Evolutionary conservation across 1,284 basidiomycete species (phyloP).

Genomic region (Trametes pubescens): DNA sequence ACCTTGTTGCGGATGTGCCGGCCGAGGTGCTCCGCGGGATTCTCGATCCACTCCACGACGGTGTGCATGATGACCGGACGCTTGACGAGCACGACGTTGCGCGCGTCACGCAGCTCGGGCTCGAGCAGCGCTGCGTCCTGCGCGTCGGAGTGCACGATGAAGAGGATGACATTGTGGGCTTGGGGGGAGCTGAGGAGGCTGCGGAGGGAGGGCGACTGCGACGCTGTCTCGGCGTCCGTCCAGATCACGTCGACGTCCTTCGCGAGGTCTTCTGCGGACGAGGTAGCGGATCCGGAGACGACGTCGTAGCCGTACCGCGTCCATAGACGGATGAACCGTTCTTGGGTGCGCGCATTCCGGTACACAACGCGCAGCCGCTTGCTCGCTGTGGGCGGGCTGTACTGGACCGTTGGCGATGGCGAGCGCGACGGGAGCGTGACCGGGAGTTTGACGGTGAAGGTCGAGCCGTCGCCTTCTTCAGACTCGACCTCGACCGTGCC

Average conservation of each 20-base stretch:
- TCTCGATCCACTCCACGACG: conserved; percentile 34
- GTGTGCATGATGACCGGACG: conserved; percentile 41
- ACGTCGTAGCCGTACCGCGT: conserved; percentile 32
- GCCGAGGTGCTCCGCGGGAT: conserved; percentile 36
- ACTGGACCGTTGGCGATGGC: conserved; percentile 16
- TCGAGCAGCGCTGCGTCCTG: conserved; percentile 37
- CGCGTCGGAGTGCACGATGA: conserved; percentile 37
- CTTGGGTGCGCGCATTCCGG: conserved; percentile 34
- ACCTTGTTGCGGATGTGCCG: conserved; percentile 34
- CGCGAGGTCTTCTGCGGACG: conserved; percentile 30
- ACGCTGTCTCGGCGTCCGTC: conserved; percentile 39
- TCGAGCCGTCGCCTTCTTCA: conserved; percentile 39
- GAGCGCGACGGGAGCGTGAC: conserved; percentile 30
- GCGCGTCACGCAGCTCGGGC: conserved; percentile 33
- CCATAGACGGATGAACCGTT: conserved; percentile 36
- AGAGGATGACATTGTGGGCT: conserved; percentile 25
- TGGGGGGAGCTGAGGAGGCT: conserved; percentile 28
- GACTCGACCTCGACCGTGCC: conserved; percentile 42
- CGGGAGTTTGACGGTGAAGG: conserved; percentile 41
- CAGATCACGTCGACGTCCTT: conserved; percentile 38
- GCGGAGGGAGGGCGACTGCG: conserved; percentile 29
- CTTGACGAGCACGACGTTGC: conserved; percentile 40
- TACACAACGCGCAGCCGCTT: conserved; percentile 39
- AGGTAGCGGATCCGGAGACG: conserved; percentile 14
- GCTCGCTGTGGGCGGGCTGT: not conserved